Evolutionary conservation across 495 filamentous ascomycete species (phyloP), one percentile per base, ranked within the genome.

Genomic region (Penicillium steckii): DNA sequence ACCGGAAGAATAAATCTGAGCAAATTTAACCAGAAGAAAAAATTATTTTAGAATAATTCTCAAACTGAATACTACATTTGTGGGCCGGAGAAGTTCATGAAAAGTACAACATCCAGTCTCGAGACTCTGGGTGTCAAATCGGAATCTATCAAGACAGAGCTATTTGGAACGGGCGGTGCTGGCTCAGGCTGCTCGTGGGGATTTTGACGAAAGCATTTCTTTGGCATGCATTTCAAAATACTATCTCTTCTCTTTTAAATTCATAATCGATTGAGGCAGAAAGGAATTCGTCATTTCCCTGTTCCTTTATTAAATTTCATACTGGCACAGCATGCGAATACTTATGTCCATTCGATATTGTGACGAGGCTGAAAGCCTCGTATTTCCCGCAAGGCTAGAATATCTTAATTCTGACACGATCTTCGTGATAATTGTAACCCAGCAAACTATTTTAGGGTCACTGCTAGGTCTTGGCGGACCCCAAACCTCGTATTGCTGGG

Each of bases 41-140:
- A 80, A 21, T 65, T 89, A 26, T 82, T 79, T 61, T 60, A 85
- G 8, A 67, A 73, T 40, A 71, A 85, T 56, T 23, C 68, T 5
- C 64, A 59, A 25, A 76, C 87, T 1, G 68, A 83, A 55, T 91
- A 89, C 64, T 90, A 80, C 61, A 67, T 87, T 52, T 91, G 88
- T 49, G 88, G 86, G 1, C 86, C 87, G 0, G 74, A 73, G 32
- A 46, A 55, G 5, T 90, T 90, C 72, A 91, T 89, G 87, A 63
- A 70, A 3, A 78, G 79, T 18, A 72, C 78, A 23, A 60, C 79
- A 50, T 53, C 61, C 8, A 66, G 64, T 37, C 70, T 90, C 50
- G 59, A 73, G 38, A 68, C 51, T 0, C 58, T 60, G 40, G 85
- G 85, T 0, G 85, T 89, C 0, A 57, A 55, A 3, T 64, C 61